These are phyloP conservation scores for Suillus sp. DNA, from an alignment of 768 basidiomycete species.

Conservation along the genomic window DNA sequence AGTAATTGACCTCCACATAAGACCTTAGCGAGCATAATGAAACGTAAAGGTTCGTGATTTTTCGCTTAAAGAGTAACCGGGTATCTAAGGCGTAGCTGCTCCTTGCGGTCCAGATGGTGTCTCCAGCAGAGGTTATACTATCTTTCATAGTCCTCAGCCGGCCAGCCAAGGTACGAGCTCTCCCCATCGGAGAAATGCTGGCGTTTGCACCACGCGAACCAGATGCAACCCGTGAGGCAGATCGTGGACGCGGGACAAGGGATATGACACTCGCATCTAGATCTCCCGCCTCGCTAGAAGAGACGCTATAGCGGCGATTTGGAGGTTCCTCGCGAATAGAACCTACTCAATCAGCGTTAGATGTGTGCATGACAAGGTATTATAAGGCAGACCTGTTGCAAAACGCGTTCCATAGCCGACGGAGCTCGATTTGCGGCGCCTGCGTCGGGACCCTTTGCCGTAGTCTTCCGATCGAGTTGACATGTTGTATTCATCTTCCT, in stretches of 20 bases:
- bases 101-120: constrained; percentile 74
- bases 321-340: constrained; percentile 13
- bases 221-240: constrained; percentile 17
- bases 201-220: constrained; percentile 26
- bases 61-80: constrained; percentile 84
- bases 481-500: constrained; percentile 44
- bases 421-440: constrained; percentile 40
- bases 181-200: constrained; percentile 38
- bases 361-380: background rate
- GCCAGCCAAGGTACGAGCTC: constrained; percentile 43
- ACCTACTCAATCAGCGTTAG: constrained; percentile 10
- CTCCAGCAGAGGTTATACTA: constrained; percentile 46
- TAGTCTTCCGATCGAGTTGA: constrained; percentile 28
- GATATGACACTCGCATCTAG: constrained; percentile 43
- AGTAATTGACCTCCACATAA: constrained; percentile 90
- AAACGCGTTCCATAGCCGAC: constrained; percentile 28
- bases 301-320: constrained; percentile 42
- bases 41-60: constrained; percentile 83
- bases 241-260: constrained; percentile 17
- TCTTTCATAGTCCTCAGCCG: constrained; percentile 54
- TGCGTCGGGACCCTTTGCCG: constrained; percentile 28
- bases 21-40: constrained; percentile 74
- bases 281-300: constrained; percentile 48
- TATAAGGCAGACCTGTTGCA: constrained; percentile 21
- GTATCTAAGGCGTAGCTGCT: constrained; percentile 84